Evolutionary conservation across 2,329 filamentous ascomycete genomes (phyloP), one percentile per base, ranked within the genome.

Genomic region (Monilinia fructigena): DNA sequence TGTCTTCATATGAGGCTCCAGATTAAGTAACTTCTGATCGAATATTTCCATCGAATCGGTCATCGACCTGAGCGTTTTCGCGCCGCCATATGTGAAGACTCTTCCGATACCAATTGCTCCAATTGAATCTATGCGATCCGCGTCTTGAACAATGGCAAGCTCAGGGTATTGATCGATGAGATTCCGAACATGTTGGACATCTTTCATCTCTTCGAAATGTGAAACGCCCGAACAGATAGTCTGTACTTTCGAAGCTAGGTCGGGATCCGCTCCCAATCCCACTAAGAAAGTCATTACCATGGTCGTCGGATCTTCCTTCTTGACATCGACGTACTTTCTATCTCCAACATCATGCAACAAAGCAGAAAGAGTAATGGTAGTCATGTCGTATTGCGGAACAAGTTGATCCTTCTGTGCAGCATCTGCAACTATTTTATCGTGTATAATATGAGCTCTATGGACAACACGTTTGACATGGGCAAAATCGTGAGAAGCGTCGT

Each of bases 111-210:
- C 94, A 38, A 97, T 85, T 0, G 91, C 92, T 0, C 93, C 94
- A 60, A 97, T 88, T 4, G 93, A 91, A 78, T 98, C 94, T n/a
- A 98, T 81, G 8, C 93, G 83, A 79, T 97, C 94, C 4, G 93
- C 93, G 77, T 97, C 94, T 79, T 97, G 93, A 42, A 97, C 92
- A 58, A 96, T 85, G 0, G 86, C 92, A 45, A 95, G 80, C 77
- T 95, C 92, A 1, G 91, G 91, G 75, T 90, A 81, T 40, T 79
- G 74, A 7, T 75, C 76, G n/a, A 96, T 80, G n/a, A 93, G 80
- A 1, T 79, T 77, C n/a, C 77, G 77, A 10, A 91, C 86, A 18
- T 79, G 78, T 6, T 78, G 78, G 0, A 87, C 86, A 73, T 93
- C 82, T 72, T 84, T 85, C 59, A 85, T 80, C 78, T 97, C 93